phyloP scores from a whole-genome alignment of 805 yeast species.

The Saturnispora besseyi region DNA sequence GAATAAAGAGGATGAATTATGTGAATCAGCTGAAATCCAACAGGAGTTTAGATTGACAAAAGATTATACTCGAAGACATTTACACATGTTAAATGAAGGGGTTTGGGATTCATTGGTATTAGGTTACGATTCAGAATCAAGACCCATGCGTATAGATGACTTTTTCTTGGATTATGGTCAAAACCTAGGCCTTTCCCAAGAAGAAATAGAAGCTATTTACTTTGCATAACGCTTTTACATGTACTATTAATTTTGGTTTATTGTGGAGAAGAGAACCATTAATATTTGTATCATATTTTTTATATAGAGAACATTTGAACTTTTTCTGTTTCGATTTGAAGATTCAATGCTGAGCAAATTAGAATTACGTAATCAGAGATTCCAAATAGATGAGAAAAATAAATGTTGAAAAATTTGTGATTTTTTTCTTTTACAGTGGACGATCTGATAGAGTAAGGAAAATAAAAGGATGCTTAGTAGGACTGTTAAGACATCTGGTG shows the following conservation, averaged over 20 bases:
- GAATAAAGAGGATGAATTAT: constrained; percentile 13
- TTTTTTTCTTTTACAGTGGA: neutral
- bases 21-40: constrained; percentile 25
- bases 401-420: neutral
- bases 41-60: constrained; percentile 26
- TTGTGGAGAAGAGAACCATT: too few species aligned
- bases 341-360: too few species aligned
- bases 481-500: neutral
- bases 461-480: neutral
- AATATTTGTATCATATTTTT: too few species aligned
- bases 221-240: neutral
- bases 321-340: too few species aligned
- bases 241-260: too few species aligned
- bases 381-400: too few species aligned
- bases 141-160: constrained; percentile 23
- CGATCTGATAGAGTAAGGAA: neutral
- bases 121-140: constrained; percentile 16
- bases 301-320: too few species aligned
- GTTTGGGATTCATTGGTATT: constrained; percentile 11
- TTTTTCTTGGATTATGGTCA: constrained; percentile 20
- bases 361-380: too few species aligned
- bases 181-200: constrained; percentile 11
- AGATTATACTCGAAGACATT: constrained; percentile 21
- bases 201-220: constrained; percentile 7
- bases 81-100: constrained; percentile 10